Evolutionary conservation across 2,329 filamentous ascomycete species (phyloP).

Genomic region (Aschersonia sp.): DNA sequence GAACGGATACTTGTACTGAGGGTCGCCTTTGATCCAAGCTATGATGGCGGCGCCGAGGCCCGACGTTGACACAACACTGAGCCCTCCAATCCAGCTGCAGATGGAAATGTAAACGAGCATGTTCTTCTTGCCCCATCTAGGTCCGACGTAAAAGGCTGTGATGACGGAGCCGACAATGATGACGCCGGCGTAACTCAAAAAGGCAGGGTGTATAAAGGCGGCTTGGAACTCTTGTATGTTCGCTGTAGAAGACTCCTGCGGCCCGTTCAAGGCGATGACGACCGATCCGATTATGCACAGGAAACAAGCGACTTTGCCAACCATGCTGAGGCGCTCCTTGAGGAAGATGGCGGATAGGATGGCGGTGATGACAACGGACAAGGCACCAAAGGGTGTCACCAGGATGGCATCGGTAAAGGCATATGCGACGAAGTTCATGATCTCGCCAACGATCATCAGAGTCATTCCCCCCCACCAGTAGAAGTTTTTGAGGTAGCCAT

Average conservation of each 20-base stretch:
- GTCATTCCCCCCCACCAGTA: conserved; percentile 97
- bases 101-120: conserved; percentile 97
- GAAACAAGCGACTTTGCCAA: conserved; percentile 93
- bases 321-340: conserved; percentile 87
- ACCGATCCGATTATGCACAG: conserved; percentile 87
- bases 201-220: conserved; percentile 75
- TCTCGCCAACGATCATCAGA: conserved; percentile 90
- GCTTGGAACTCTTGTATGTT: conserved; percentile 86
- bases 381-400: conserved; percentile 79
- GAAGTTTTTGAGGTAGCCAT: conserved; percentile 87
- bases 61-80: conserved; percentile 91
- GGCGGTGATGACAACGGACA: conserved; percentile 85
- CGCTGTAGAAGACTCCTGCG: conserved; percentile 66
- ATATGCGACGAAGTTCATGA: conserved; percentile 96
- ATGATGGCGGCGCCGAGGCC: conserved; percentile 84
- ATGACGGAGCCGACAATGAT: conserved; percentile 60
- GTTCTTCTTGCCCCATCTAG: conserved; percentile 84
- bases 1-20: conserved; percentile 97
- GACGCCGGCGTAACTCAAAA: conserved; percentile 71
- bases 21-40: conserved; percentile 64
- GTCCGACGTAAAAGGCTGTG: conserved; percentile 67
- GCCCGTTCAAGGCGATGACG: conserved; percentile 89
- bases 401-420: conserved; percentile 93
- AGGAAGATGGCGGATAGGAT: conserved; percentile 87
- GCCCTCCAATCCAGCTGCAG: conserved; percentile 83